Percentiles rank a stretch among this genome's conserved stretches.
phyloP scores from a whole-genome alignment of 805 yeast genomes.

The Yarrowia porcina region DNA sequence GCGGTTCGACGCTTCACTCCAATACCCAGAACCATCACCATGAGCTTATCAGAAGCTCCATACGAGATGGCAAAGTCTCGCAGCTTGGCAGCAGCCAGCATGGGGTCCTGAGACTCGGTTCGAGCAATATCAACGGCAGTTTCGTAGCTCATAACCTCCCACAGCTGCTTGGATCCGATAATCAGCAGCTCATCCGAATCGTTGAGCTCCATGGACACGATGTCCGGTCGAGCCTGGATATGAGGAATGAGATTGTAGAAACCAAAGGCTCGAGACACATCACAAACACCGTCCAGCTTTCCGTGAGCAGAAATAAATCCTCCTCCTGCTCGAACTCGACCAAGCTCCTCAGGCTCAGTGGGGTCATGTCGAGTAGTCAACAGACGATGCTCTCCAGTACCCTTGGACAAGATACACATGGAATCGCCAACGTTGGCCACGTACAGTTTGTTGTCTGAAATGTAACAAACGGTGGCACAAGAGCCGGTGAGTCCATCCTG shows the following conservation, averaged over 20 bases:
- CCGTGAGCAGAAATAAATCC: constrained; percentile 86
- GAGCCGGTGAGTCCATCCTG: constrained; percentile 79
- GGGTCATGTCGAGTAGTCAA: constrained; percentile 83
- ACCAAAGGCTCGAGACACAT: constrained; percentile 89
- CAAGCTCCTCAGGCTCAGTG: constrained; percentile 60
- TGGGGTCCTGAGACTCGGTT: constrained; percentile 70
- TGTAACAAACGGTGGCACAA: constrained; percentile 75
- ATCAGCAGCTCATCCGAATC: constrained; percentile 80
- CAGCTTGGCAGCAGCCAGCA: constrained; percentile 86
- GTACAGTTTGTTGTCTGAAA: constrained; percentile 65
- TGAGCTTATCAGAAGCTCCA: constrained; percentile 75
- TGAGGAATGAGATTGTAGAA: constrained; percentile 83
- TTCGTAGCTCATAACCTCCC: constrained; percentile 81
- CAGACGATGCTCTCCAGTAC: constrained; percentile 74
- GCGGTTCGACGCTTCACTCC: constrained; percentile 31
- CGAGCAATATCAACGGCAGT: constrained; percentile 88
- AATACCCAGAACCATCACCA: constrained; percentile 75
- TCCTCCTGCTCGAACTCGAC: constrained; percentile 83
- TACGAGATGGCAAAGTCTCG: constrained; percentile 93
- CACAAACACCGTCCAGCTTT: constrained; percentile 75
- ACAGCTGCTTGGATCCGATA: constrained; percentile 75
- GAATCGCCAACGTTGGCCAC: constrained; percentile 91
- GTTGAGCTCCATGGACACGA: constrained; percentile 56
- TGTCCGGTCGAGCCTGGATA: constrained; percentile 82
- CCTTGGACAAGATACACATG: constrained; percentile 71